Evolutionary conservation across 2,329 filamentous ascomycete species (phyloP), one percentile per base, ranked within the genome.

Genomic region (Mycosphaerella sp.): DNA sequence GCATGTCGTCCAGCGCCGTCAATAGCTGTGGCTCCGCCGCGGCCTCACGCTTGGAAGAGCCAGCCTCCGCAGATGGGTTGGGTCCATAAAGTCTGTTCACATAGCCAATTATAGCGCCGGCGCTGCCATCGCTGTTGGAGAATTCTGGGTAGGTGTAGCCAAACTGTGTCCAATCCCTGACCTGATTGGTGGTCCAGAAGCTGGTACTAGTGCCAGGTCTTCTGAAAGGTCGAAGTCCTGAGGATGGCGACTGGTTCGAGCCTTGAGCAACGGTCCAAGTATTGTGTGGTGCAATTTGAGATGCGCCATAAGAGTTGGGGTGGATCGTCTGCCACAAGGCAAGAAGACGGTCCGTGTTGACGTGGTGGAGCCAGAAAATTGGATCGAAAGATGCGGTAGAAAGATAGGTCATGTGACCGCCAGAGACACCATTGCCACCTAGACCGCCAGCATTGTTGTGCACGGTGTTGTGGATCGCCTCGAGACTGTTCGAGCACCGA

Each of bases 61-160:
- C 61, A n/a, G 59, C 60, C 36, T 68, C 74, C 39, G 66, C 62
- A 25, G 52, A 59, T 21, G 57, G 61, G 34, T 53, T 54, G 28
- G 61, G 61, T 14, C 79, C 79, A 63, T 86, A 85, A 0, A 85
- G 70, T 1, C 64, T 69, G 63, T 86, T 87, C 52, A 62, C 50
- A 35, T 62, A 61, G 39, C 48, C 49, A 17, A 40, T 52, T 58
- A 90, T 75, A 1, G 75, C 66, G 2, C 67, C 65, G 0, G 66
- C 61, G 45, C 66, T 54, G 45, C 63, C 70, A 56, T 63, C 68
- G 57, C 60, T 67, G 57, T 66, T 70, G n/a, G 73, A 60, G 41
- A 82, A 79, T 58, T 91, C 87, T 0, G 82, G 75, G 64, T 93
- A 93, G 0, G 80, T 82, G 66, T 91, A 91, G 13, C 82, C 82